Evolutionary conservation across 148 eudicot species (phyloP), one percentile per base, ranked within the genome.

Genomic region (Rhododendron simsii): DNA sequence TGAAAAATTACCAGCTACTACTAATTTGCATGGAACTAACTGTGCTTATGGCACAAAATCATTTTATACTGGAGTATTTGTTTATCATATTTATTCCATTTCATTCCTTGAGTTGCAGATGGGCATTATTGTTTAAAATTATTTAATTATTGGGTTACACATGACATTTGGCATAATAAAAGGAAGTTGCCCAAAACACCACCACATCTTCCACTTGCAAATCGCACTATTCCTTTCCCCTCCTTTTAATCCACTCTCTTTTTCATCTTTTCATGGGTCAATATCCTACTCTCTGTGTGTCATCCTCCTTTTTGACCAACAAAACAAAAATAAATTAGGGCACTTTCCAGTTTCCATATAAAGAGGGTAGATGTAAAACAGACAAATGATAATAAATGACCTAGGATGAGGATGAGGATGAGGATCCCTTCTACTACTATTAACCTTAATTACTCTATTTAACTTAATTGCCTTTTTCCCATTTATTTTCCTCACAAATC

Each of bases 271-370:
- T 28, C 14, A n/a, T n/a, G 71, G 71, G 71, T 37, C 14, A 78
- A 83, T 87, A 59, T 59, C 65, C 65, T 18, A 59, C n/a, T 41
- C 45, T 41, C 1, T 81, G 44, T 57, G 7, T 67, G 63, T 73
- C 16, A 41, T 65, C 73, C 7, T 18, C 26, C 81, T 78, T 76
- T 87, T 82, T 89, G 91, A 89, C 91, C 85, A 78, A 83, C 55
- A 81, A 41, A 61, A 57, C 39, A 83, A 81, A 41, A 61, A 57
- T n/a, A 83, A 18, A 51, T 8, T 51, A 51, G 55, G 55, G 55
- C 16, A 59, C n/a, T 59, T 20, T 18, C 65, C 65, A 47, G 7
- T 16, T 15, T 57, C 21, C 61, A 4, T 57, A 57, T 57, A 57
- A 57, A 20, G n/a, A 57, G 63, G 23, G 63, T 57, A 1, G 63